Base-by-base conservation (phyloP, 768 basidiomycete species). In the Amylocystis lapponica region DNA sequence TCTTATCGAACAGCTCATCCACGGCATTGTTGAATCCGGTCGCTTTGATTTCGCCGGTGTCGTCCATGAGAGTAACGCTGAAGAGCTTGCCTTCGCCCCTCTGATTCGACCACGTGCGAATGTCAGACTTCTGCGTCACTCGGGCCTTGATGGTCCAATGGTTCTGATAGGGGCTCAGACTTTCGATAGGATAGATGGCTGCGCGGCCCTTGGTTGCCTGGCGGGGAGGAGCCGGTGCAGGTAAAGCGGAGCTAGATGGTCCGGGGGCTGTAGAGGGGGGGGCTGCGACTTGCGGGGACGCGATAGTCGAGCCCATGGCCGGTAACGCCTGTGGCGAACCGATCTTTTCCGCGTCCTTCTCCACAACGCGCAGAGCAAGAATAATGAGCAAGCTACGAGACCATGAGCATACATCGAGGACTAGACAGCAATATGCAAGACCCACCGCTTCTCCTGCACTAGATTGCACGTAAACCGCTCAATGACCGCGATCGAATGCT, bases 61-160 rank as follows among this genome's bases (percentile, higher is more conserved):
- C 92, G 51, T 99, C 96, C 86, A 97, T 91, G 21, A 98, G 64
- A 0, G 84, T 94, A 14, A 91, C 82, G 53, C 74, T 92, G 69
- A 99, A 98, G 13, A 98, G 70, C 59, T 97, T 93, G 27, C 96
- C 95, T 55, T 98, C 96, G 25, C 96, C 96, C 10, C 81, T 74
- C 47, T 75, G 69, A 61, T 95, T 98, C 3, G 86, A 84, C 79
- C 85, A 99, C n/a, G 78, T 76, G 53, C 78, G 84, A 57, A 98
- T 80, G 0, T 97, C 96, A 1, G 79, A 79, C 63, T 95, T 97
- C 49, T 86, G 78, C 11, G 81, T 86, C 37, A 97, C 90, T 31
- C 90, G 84, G 22, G 90, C 95, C 61, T 92, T 93, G 72, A 98
- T 95, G 9, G 89, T 93, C 96, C 96, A 99, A 63, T 90, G 90